Percentiles rank a stretch among this genome's conserved stretches.
phyloP scores from a whole-genome alignment of 495 filamentous ascomycete genomes.

The Hypomontagnella submonticulosa region DNA sequence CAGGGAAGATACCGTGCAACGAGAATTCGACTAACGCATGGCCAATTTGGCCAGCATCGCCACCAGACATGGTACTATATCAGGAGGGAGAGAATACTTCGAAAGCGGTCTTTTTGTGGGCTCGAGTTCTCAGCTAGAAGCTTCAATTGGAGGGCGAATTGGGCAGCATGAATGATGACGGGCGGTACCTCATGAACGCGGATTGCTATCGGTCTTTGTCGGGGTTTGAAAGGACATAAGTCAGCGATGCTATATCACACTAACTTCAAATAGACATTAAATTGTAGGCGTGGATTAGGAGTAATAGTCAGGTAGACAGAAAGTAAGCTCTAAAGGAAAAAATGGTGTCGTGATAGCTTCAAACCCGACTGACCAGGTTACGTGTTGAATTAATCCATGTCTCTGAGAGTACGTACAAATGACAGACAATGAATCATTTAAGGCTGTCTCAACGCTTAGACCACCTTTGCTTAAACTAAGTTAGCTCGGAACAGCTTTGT shows the following conservation, averaged over 20 bases:
- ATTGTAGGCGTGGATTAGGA: constrained; percentile 46
- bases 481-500: constrained; percentile 1
- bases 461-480: too few relatives aligned
- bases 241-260: constrained; percentile 9
- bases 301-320: constrained; percentile 18
- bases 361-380: constrained; percentile 7
- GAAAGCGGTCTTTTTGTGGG: neutral
- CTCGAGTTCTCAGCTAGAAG: neutral
- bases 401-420: too few relatives aligned
- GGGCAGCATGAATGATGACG: constrained; percentile 8
- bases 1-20: constrained; percentile 76
- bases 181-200: constrained; percentile 1
- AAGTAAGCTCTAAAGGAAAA: constrained; percentile 8
- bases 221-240: neutral
- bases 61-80: constrained; percentile 38
- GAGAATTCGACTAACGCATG: constrained; percentile 78
- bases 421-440: too few relatives aligned
- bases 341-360: constrained; percentile 41
- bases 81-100: neutral
- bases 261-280: constrained; percentile 4
- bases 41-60: constrained; percentile 58
- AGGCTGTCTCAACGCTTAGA: too few relatives aligned
- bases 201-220: constrained; percentile 5
- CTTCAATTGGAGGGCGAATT: neutral
- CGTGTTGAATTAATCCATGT: constrained; percentile 15